phyloP scores from a whole-genome alignment of 768 basidiomycete genomes.

The Xerocomus brunneocitrinus region DNA sequence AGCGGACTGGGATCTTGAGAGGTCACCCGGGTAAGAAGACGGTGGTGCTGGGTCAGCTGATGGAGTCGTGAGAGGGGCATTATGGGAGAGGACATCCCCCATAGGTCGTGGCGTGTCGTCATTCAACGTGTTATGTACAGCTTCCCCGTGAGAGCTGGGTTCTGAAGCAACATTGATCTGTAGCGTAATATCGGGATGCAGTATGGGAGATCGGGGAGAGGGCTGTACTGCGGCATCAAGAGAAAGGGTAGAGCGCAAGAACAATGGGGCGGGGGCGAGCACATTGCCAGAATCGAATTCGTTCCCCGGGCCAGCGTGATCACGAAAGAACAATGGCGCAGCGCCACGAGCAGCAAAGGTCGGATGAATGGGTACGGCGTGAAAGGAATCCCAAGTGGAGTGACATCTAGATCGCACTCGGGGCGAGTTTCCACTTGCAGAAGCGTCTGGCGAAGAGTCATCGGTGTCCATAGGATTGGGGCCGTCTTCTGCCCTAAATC shows the following conservation, averaged over 20 bases:
- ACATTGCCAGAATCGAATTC: constrained; percentile 1
- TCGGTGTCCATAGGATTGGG: constrained; percentile 28
- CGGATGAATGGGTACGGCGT: constrained; percentile 2
- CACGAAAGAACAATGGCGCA: constrained; percentile 11
- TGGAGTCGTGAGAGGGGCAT: constrained; percentile 8
- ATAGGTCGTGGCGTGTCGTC: constrained; percentile 16
- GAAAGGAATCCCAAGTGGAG: constrained; percentile 22
- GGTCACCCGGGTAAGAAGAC: neutral
- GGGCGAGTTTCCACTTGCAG: constrained; percentile 21
- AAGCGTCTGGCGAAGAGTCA: constrained; percentile 29
- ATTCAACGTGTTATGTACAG: constrained; percentile 7
- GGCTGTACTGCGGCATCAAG: constrained; percentile 7
- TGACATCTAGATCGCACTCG: constrained; percentile 16
- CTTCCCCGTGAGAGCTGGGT: neutral
- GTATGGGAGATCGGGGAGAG: constrained; percentile 1
- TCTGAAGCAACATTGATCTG: constrained; percentile 5
- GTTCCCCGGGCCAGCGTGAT: constrained; percentile 1
- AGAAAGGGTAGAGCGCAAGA: constrained; percentile 10
- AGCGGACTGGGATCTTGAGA: neutral
- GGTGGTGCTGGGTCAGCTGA: neutral
- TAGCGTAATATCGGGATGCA: constrained; percentile 1
- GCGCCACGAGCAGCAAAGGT: constrained; percentile 11
- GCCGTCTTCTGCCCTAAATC: constrained; percentile 20
- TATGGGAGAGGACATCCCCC: constrained; percentile 6
- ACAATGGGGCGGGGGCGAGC: constrained; percentile 14